These are phyloP conservation scores for Debaryomyces subglobosus DNA, from an alignment of 1,139 yeast genomes.

Conservation along the genomic window DNA sequence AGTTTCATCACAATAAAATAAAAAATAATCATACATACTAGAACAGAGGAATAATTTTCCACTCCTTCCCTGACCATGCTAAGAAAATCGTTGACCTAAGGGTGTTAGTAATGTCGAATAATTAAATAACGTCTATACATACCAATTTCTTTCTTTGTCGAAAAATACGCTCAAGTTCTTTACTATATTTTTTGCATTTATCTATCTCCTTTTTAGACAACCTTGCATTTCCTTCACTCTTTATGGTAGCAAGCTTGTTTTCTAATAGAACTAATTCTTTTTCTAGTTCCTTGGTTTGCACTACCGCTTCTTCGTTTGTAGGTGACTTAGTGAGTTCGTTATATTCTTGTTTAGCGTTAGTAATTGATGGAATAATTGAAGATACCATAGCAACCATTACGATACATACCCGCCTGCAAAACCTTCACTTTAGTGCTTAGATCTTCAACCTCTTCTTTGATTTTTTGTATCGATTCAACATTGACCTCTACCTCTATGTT, in stretches of 20 bases:
- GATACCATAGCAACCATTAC: neutral
- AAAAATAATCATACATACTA: conserved; percentile 12
- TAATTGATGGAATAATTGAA: neutral
- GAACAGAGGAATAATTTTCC: conserved; percentile 11
- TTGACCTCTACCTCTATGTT: conserved; percentile 6
- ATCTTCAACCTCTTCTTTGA: neutral
- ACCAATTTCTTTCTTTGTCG: conserved; percentile 12
- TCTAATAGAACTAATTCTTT: conserved; percentile 1
- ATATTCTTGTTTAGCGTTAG: conserved; percentile 8
- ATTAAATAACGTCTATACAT: conserved; percentile 1
- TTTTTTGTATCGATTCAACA: neutral
- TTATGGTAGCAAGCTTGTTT: conserved; percentile 1
- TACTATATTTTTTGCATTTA: conserved; percentile 5
- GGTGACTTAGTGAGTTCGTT: conserved; percentile 6
- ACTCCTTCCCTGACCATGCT: conserved; percentile 10
- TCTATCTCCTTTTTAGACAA: conserved; percentile 9
- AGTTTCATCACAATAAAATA: neutral
- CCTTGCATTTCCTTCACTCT: neutral
- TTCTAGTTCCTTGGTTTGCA: conserved; percentile 1
- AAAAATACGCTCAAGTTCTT: conserved; percentile 7
- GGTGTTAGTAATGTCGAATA: conserved; percentile 1
- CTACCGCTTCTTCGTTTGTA: conserved; percentile 12
- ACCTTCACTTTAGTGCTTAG: neutral
- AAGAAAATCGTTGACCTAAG: conserved; percentile 12
- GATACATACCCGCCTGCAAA: conserved; percentile 9